Conservation (phyloP, 495 filamentous ascomycete genomes). For the Aspergillus incahuasiensis region DNA sequence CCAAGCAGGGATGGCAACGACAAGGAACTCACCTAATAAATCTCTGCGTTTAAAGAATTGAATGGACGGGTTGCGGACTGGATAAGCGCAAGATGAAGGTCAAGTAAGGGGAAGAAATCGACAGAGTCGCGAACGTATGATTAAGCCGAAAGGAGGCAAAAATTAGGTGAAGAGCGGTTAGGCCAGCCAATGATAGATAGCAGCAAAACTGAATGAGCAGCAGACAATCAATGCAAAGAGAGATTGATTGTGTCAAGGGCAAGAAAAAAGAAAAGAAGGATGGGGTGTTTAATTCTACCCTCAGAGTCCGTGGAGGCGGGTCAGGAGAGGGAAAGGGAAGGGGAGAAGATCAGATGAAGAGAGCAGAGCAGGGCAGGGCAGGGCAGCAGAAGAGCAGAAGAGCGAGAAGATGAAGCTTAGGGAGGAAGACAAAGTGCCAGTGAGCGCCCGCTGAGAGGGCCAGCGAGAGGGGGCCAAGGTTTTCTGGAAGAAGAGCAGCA, state of each 20-base stretch:
- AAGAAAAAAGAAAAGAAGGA: constrained; percentile 12
- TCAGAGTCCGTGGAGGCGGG: neutral
- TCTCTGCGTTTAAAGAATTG: neutral
- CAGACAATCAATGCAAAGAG: constrained; percentile 4
- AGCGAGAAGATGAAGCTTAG: constrained; percentile 10
- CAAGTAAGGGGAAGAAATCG: constrained; percentile 20
- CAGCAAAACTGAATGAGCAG: constrained; percentile 7
- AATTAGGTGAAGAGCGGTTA: constrained; percentile 15
- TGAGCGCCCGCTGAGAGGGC: neutral
- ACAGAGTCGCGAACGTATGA: constrained; percentile 15
- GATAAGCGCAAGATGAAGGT: constrained; percentile 17
- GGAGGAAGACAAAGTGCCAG: neutral
- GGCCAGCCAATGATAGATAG: constrained; percentile 8
- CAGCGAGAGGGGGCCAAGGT: neutral
- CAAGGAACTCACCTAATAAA: constrained; percentile 10
- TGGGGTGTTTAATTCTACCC: neutral
- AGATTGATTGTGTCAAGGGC: constrained; percentile 5
- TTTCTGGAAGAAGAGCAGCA: constrained; percentile 6
- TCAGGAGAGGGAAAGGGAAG: neutral
- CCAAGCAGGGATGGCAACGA: neutral
- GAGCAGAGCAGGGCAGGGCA: constrained; percentile 3
- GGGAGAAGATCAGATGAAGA: constrained; percentile 7
- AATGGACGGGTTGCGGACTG: constrained; percentile 3
- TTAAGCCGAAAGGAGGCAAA: constrained; percentile 21
- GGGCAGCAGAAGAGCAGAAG: constrained; percentile 10